Evolutionary conservation across 2,329 filamentous ascomycete species (phyloP).

Genomic region (Akanthomyces lecanii): DNA sequence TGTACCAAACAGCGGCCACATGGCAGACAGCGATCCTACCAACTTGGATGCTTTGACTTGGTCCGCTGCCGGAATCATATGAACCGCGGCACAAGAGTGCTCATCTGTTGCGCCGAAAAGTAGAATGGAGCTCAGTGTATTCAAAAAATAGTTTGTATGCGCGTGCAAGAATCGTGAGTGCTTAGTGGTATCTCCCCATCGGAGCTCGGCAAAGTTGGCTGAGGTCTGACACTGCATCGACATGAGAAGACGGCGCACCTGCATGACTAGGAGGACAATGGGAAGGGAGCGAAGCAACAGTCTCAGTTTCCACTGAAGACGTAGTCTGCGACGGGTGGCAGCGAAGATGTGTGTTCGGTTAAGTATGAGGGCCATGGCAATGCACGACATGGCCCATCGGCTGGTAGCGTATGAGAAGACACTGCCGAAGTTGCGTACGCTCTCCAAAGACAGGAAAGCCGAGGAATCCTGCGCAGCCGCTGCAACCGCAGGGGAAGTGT

Average conservation of each 20-base stretch:
- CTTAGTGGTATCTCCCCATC: constrained; percentile 65
- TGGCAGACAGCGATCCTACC: constrained; percentile 70
- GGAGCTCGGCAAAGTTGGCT: constrained; percentile 62
- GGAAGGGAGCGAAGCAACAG: constrained; percentile 67
- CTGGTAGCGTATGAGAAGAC: constrained; percentile 89
- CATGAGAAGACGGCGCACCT: constrained; percentile 68
- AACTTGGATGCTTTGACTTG: constrained; percentile 39
- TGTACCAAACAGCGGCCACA: constrained; percentile 72
- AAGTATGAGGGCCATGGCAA: constrained; percentile 79
- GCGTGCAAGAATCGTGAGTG: constrained; percentile 66
- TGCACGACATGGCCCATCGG: constrained; percentile 85
- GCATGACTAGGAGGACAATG: constrained; percentile 63
- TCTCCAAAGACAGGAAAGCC: constrained; percentile 47
- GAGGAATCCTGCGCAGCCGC: constrained; percentile 31
- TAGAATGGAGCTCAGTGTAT: constrained; percentile 66
- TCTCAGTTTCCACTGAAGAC: constrained; percentile 67
- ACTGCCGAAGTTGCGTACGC: constrained; percentile 69
- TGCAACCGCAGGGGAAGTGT: background rate
- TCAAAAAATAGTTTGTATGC: constrained; percentile 64
- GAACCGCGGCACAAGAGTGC: constrained; percentile 68
- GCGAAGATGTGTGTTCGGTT: constrained; percentile 94
- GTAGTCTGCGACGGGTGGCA: constrained; percentile 76
- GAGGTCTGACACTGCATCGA: constrained; percentile 92
- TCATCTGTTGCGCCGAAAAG: constrained; percentile 71
- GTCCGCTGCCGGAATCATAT: constrained; percentile 50